phyloP scores from a whole-genome alignment of 176 grass and related monocot genomes.

The Lolium rigidum region DNA sequence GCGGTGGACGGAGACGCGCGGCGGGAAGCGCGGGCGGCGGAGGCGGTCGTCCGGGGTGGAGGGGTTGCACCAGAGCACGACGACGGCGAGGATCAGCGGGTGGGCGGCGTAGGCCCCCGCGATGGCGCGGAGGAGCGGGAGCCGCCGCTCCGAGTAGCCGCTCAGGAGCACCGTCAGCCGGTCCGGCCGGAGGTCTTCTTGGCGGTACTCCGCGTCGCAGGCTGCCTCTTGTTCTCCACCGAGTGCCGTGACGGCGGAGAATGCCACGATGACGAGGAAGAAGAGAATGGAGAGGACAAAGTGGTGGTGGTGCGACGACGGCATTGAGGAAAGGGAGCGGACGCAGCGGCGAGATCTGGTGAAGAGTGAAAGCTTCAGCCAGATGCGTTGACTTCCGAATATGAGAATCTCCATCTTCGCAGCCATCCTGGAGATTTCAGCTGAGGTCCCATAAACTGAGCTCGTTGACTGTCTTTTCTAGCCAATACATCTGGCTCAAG shows the following conservation, averaged over 20 bases:
- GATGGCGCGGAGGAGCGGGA: constrained; percentile 72
- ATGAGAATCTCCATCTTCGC: too few relatives aligned
- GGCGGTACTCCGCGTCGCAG: constrained; percentile 39
- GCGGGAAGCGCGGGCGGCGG: constrained; percentile 41
- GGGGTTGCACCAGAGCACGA: constrained; percentile 81
- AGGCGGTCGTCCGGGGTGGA: constrained; percentile 44
- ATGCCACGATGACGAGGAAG: constrained; percentile 12
- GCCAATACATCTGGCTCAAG: too few relatives aligned
- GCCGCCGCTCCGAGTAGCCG: constrained; percentile 72
- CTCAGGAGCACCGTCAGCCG: constrained; percentile 80
- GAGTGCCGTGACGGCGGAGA: not conserved
- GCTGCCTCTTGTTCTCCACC: not conserved
- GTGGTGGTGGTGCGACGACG: not conserved
- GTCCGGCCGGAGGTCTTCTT: constrained; percentile 58
- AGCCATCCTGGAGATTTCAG: too few relatives aligned
- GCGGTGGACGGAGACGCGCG: constrained; percentile 53
- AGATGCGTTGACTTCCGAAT: constrained; percentile 2
- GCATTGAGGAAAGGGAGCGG: not conserved
- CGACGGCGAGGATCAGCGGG: constrained; percentile 59
- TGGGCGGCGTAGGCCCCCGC: constrained; percentile 56
- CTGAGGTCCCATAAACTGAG: too few relatives aligned
- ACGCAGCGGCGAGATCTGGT: constrained; percentile 44
- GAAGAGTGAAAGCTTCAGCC: not conserved
- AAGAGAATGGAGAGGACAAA: constrained; percentile 22
- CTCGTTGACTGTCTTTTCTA: too few relatives aligned